Percentiles rank a stretch among this genome's conserved stretches.
Conservation (phyloP, 1,284 basidiomycete genomes). For the Fomitiporia mediterranea region DNA sequence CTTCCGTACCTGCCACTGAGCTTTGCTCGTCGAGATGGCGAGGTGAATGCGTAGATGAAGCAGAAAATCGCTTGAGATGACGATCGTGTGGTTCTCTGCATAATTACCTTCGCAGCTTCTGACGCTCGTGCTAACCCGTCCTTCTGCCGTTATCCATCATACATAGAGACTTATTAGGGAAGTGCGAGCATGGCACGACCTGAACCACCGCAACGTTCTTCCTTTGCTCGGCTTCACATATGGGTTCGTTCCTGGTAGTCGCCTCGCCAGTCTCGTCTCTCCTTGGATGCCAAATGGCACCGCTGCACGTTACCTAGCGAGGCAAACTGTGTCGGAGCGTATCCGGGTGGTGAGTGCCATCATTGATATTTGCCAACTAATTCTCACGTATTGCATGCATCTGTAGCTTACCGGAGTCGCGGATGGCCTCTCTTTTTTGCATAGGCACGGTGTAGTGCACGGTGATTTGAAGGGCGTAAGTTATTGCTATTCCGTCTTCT, state of each 20-base stretch:
- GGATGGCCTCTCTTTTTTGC: conserved; percentile 18
- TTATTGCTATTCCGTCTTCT: neutral
- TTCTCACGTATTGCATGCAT: neutral
- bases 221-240: conserved; percentile 17
- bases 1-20: too few species aligned
- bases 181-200: conserved; percentile 14
- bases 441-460: conserved; percentile 19
- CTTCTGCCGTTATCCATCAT: neutral
- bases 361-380: neutral
- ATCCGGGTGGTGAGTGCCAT: conserved; percentile 12
- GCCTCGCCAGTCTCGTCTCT: conserved; percentile 19
- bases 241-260: conserved; percentile 5
- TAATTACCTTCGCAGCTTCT: neutral
- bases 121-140: neutral
- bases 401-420: conserved; percentile 16
- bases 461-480: conserved; percentile 18
- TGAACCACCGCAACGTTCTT: conserved; percentile 19
- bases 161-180: conserved; percentile 7
- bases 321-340: conserved; percentile 4
- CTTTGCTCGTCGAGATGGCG: too few species aligned
- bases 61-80: too few species aligned
- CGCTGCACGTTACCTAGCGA: conserved; percentile 7
- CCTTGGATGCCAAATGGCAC: conserved; percentile 20
- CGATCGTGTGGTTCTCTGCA: too few species aligned
- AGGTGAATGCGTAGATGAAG: too few species aligned